Conservation (phyloP, 1,284 basidiomycete genomes). For the Fomitopsis palustris region DNA sequence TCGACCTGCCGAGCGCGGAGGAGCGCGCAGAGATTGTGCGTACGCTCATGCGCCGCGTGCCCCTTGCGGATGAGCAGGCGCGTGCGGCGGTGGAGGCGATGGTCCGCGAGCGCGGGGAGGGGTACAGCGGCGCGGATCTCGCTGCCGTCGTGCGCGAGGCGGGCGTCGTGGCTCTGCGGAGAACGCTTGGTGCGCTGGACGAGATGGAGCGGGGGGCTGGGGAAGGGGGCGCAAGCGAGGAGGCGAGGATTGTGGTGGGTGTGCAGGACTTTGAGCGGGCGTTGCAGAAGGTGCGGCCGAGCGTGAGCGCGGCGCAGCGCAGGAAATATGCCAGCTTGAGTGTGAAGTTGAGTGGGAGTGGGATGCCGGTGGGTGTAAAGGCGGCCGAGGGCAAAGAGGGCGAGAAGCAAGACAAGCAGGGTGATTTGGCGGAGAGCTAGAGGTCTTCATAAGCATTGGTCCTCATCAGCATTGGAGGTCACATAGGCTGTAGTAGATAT, state of each 20-base stretch:
- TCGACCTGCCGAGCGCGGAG: slow-evolving; percentile 77
- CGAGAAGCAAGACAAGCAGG: not conserved
- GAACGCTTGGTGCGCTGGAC: slow-evolving; percentile 65
- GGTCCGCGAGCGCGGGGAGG: slow-evolving; percentile 66
- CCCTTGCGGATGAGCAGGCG: slow-evolving; percentile 43
- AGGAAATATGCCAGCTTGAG: slow-evolving; percentile 57
- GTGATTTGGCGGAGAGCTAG: not conserved
- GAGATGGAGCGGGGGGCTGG: slow-evolving; percentile 39
- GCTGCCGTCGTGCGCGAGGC: slow-evolving; percentile 88
- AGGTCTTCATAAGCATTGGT: no score
- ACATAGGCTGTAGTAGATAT: no score
- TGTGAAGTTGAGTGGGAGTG: slow-evolving; percentile 75
- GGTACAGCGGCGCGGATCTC: slow-evolving; percentile 89
- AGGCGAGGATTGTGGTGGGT: slow-evolving; percentile 28
- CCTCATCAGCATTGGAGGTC: no score
- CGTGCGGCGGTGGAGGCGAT: slow-evolving; percentile 42
- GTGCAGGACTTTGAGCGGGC: slow-evolving; percentile 79
- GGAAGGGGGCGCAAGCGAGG: slow-evolving; percentile 8
- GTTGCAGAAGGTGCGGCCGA: slow-evolving; percentile 82
- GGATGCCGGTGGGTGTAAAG: slow-evolving; percentile 48
- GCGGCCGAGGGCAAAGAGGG: not conserved
- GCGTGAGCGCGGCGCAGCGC: slow-evolving; percentile 80
- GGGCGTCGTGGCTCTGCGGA: slow-evolving; percentile 78
- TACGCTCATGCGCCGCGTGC: slow-evolving; percentile 73
- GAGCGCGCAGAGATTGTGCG: slow-evolving; percentile 88